Conservation (phyloP, 495 filamentous ascomycete genomes). For the Neohortaea acidophila region DNA sequence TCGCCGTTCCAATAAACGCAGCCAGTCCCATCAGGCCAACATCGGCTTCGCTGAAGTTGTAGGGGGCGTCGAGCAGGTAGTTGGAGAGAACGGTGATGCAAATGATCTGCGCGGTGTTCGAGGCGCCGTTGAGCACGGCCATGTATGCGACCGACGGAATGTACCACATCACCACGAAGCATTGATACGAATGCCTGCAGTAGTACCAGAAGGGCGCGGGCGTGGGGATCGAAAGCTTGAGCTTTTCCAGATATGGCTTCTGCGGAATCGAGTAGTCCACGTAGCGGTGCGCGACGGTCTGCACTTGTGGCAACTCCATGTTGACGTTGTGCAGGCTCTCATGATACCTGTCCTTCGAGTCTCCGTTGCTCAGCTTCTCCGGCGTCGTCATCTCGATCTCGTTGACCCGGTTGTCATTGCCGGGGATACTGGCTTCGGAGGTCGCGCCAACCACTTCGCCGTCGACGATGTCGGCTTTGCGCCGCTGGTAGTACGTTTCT, state of each 20-base stretch:
- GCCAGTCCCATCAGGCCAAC: constrained; percentile 48
- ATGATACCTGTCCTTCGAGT: too few species aligned
- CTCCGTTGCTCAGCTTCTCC: too few species aligned
- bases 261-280: neutral
- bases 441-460: neutral
- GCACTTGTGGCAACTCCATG: too few species aligned
- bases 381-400: too few species aligned
- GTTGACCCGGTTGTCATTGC: constrained; percentile 24
- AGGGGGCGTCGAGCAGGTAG: constrained; percentile 40
- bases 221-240: constrained; percentile 32
- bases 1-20: constrained; percentile 39
- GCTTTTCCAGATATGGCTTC: constrained; percentile 40
- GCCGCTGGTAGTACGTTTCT: constrained; percentile 45
- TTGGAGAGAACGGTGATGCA: constrained; percentile 56
- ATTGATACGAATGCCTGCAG: constrained; percentile 34
- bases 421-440: neutral
- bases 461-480: constrained; percentile 2
- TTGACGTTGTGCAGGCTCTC: too few species aligned
- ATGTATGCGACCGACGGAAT: too few species aligned
- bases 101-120: constrained; percentile 47
- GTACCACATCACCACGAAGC: constrained; percentile 51
- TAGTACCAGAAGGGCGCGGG: constrained; percentile 38
- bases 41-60: constrained; percentile 42
- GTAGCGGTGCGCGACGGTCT: neutral
- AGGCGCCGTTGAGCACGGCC: too few species aligned